Evolutionary conservation across 139 green algal species (phyloP).

Genomic region (Diplosphaera chodatii): DNA sequence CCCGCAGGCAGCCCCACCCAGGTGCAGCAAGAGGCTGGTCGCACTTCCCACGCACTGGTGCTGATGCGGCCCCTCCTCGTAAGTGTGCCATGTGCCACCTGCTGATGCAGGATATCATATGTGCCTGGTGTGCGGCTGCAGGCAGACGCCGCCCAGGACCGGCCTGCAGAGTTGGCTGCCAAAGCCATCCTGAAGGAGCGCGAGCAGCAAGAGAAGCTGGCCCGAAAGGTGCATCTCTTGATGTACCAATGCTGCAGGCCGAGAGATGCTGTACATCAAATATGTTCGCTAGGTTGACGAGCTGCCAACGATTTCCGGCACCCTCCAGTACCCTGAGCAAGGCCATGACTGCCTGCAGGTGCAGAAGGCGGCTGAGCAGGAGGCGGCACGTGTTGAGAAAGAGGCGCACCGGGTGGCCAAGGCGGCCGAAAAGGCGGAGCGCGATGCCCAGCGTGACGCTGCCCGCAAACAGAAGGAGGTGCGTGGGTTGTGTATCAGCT

Average conservation of each 20-base stretch:
- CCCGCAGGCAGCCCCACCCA: not conserved
- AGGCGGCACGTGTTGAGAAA: constrained; percentile 7
- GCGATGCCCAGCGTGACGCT: not conserved
- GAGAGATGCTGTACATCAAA: too few species aligned
- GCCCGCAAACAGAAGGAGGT: not conserved
- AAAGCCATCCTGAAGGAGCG: not conserved
- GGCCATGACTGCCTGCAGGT: constrained; percentile 5
- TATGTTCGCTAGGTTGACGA: too few species aligned
- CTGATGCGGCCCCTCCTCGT: too few species aligned
- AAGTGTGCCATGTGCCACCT: too few species aligned
- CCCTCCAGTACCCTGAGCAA: too few species aligned
- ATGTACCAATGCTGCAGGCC: not conserved
- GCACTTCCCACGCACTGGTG: too few species aligned
- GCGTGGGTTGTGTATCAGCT: too few species aligned
- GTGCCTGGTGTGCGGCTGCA: too few species aligned
- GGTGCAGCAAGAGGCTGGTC: not conserved
- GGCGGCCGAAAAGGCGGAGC: constrained; percentile 2
- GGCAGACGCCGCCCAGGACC: too few species aligned
- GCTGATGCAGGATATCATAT: too few species aligned
- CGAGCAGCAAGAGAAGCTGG: not conserved
- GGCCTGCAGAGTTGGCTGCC: not conserved
- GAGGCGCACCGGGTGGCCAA: constrained; percentile 13
- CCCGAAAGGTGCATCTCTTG: not conserved
- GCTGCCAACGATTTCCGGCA: too few species aligned
- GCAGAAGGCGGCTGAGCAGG: constrained; percentile 16